Conservation (phyloP, 108 stramenopile genomes). For the Discostella stelligeroides region DNA sequence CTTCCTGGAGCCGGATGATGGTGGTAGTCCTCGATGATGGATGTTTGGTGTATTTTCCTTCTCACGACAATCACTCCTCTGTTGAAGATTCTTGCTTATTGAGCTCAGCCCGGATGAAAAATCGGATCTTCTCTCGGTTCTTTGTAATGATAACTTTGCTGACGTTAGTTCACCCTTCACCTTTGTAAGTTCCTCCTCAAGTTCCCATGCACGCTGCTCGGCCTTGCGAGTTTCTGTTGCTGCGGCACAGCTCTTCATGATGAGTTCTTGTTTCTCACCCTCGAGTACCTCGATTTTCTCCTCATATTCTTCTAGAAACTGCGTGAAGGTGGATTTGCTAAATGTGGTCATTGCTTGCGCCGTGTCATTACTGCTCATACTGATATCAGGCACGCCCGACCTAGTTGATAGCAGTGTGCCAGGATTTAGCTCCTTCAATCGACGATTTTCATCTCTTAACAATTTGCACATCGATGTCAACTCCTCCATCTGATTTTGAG, state of each 20-base stretch:
- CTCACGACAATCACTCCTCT: not conserved
- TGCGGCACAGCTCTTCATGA: conserved; percentile 83
- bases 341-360: conserved; percentile 20
- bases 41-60: conserved; percentile 48
- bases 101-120: conserved; percentile 24
- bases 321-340: conserved; percentile 55
- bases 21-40: conserved; percentile 15
- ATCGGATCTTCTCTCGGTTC: conserved; percentile 41
- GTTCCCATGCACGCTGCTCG: conserved; percentile 71
- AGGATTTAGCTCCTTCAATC: conserved; percentile 54
- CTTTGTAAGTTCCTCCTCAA: conserved; percentile 68
- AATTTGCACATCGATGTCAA: conserved; percentile 73
- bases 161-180: conserved; percentile 70
- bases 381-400: not conserved
- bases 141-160: conserved; percentile 64
- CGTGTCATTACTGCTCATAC: not conserved
- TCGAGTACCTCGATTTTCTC: conserved; percentile 69
- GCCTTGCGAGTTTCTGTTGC: conserved; percentile 75
- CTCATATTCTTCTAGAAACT: conserved; percentile 76
- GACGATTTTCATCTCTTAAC: conserved; percentile 71
- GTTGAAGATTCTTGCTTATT: conserved; percentile 20
- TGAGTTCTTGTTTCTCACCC: conserved; percentile 80
- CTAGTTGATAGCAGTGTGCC: conserved; percentile 1
- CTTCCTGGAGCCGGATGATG: conserved; percentile 11
- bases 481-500: conserved; percentile 68